Evolutionary conservation across 768 basidiomycete species (phyloP).

Genomic region (Clitopilus passeckerianus): DNA sequence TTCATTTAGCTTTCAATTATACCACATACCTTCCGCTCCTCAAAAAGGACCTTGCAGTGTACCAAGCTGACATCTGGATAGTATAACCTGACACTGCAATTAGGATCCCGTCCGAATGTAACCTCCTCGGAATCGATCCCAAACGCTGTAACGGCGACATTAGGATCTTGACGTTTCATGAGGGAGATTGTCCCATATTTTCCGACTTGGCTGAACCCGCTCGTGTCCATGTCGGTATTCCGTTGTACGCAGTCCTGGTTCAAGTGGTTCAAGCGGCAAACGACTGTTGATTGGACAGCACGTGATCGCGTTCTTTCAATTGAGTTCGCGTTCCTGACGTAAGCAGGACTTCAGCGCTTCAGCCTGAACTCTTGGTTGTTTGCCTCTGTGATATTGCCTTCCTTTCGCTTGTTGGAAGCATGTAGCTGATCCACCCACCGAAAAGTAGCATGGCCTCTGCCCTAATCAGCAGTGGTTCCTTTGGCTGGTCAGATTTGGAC

Average conservation of each 20-base stretch:
- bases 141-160: constrained; percentile 54
- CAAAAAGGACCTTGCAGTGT: constrained; percentile 67
- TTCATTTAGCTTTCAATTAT: neutral
- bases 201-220: constrained; percentile 49
- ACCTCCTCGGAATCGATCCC: constrained; percentile 66
- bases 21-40: constrained; percentile 52
- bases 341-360: neutral
- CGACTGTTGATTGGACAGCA: neutral
- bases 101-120: constrained; percentile 63
- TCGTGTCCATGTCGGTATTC: constrained; percentile 29
- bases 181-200: constrained; percentile 62
- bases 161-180: constrained; percentile 45
- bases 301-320: neutral
- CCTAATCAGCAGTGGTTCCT: too few relatives aligned
- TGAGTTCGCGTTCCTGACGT: neutral
- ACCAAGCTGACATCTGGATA: constrained; percentile 57
- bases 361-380: too few relatives aligned
- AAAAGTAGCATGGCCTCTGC: too few relatives aligned
- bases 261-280: neutral
- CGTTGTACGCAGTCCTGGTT: neutral
- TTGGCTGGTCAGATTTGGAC: neutral
- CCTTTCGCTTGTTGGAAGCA: too few relatives aligned
- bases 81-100: constrained; percentile 66
- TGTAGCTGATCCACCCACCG: too few relatives aligned
- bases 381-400: too few relatives aligned